Conservation (phyloP, 2,329 filamentous ascomycete species). For the Exserohilum rostratum region DNA sequence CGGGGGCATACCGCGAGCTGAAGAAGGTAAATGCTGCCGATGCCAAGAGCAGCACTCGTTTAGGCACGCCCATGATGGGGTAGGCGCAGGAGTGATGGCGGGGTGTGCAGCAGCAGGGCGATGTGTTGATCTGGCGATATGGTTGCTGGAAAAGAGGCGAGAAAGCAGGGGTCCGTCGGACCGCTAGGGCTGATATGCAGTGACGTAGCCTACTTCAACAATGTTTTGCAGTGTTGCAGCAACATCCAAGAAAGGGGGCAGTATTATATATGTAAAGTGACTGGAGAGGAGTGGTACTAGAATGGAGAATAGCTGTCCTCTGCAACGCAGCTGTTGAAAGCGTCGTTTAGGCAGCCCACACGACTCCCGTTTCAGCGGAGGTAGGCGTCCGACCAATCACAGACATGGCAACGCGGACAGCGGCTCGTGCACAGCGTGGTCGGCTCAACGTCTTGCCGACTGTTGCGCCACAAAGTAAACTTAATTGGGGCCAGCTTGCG, state of each 20-base stretch:
- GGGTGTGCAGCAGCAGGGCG: neutral
- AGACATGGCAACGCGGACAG: neutral
- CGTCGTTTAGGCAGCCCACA: neutral
- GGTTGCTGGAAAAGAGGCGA: neutral
- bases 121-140: neutral
- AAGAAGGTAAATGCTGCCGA: slow-evolving; percentile 37
- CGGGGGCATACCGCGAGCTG: slow-evolving; percentile 42
- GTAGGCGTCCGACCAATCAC: neutral
- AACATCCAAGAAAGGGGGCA: too few relatives aligned
- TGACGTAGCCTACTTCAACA: too few relatives aligned
- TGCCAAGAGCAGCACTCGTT: slow-evolving; percentile 33
- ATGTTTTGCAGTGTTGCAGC: too few relatives aligned
- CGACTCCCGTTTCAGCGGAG: neutral
- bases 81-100: neutral
- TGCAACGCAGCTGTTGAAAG: too few relatives aligned
- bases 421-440: neutral
- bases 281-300: too few relatives aligned
- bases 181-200: neutral
- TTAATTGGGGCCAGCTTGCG: too few relatives aligned
- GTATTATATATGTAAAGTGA: too few relatives aligned
- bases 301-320: too few relatives aligned
- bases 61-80: slow-evolving; percentile 34
- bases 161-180: neutral
- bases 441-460: slow-evolving; percentile 1
- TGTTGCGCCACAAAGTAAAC: neutral